These are phyloP conservation scores for Syncephalastrum monosporum DNA, from an alignment of 371 early-diverging fungal species.

Conservation along the genomic window DNA sequence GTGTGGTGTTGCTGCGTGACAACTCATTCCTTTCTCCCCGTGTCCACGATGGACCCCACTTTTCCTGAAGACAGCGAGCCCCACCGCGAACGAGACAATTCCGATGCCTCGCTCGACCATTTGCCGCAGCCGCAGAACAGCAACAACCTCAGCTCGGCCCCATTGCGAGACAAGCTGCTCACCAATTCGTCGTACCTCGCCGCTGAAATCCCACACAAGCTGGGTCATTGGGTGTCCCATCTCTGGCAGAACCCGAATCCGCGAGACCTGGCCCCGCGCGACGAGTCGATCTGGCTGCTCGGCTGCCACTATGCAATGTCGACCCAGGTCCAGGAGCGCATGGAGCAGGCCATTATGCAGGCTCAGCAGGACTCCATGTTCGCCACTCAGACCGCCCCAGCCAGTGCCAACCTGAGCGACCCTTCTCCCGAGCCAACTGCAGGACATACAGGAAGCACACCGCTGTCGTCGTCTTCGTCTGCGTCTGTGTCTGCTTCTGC, in stretches of 20 bases:
- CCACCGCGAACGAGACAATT: too few relatives aligned
- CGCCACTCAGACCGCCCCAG: not conserved
- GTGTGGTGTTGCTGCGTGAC: too few relatives aligned
- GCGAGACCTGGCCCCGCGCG: conserved; percentile 9
- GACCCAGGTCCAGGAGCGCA: conserved; percentile 15
- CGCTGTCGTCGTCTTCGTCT: too few relatives aligned
- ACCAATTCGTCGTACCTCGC: conserved; percentile 52
- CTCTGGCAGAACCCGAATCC: conserved; percentile 30
- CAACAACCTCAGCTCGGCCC: conserved; percentile 45
- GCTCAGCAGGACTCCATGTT: conserved; percentile 40
- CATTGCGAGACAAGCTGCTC: conserved; percentile 43
- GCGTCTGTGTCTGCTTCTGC: too few relatives aligned
- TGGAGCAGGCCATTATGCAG: conserved; percentile 37
- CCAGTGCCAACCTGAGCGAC: too few relatives aligned
- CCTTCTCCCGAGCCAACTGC: not conserved
- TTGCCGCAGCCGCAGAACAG: conserved; percentile 51
- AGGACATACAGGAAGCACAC: not conserved
- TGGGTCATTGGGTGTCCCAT: conserved; percentile 51
- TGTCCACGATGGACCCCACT: too few relatives aligned
- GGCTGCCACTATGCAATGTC: conserved; percentile 28
- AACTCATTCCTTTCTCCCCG: too few relatives aligned
- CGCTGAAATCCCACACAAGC: conserved; percentile 50
- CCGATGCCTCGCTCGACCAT: conserved; percentile 7
- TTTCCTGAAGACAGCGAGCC: too few relatives aligned
- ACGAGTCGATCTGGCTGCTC: conserved; percentile 33